Conservation (phyloP, 306 rosid genomes). For the Prunus padus region DNA sequence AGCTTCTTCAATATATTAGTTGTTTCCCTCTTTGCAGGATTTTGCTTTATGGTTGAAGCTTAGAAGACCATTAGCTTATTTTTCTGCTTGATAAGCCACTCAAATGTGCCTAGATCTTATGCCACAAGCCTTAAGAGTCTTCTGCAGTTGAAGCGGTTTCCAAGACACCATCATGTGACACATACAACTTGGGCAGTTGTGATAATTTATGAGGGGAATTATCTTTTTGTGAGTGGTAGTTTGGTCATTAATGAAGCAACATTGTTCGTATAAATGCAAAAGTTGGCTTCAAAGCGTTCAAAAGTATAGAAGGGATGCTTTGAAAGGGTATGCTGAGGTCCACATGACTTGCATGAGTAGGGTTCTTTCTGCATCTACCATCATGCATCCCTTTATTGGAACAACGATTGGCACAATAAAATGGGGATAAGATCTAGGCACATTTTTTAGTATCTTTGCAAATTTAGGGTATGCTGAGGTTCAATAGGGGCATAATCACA, state of each 20-base stretch:
- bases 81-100: too few relatives aligned
- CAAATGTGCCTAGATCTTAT: too few relatives aligned
- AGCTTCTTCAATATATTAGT: too few relatives aligned
- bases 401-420: neutral
- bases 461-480: too few relatives aligned
- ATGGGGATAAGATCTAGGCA: too few relatives aligned
- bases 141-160: too few relatives aligned
- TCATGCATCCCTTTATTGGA: neutral
- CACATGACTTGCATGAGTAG: conserved; percentile 11
- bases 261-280: neutral
- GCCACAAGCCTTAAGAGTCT: too few relatives aligned
- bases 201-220: neutral
- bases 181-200: neutral
- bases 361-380: neutral
- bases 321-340: neutral
- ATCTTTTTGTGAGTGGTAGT: neutral
- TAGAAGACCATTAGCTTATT: too few relatives aligned
- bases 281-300: neutral
- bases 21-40: too few relatives aligned
- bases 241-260: neutral
- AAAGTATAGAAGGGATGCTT: neutral
- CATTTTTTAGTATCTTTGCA: too few relatives aligned
- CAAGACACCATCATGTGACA: too few relatives aligned
- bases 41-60: too few relatives aligned
- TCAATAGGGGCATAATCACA: neutral